A percentile compares a stretch with the other conserved stretches of the same genome.
phyloP scores from a whole-genome alignment of 2,329 filamentous ascomycete species.

The Dactylellina drechsleri region DNA sequence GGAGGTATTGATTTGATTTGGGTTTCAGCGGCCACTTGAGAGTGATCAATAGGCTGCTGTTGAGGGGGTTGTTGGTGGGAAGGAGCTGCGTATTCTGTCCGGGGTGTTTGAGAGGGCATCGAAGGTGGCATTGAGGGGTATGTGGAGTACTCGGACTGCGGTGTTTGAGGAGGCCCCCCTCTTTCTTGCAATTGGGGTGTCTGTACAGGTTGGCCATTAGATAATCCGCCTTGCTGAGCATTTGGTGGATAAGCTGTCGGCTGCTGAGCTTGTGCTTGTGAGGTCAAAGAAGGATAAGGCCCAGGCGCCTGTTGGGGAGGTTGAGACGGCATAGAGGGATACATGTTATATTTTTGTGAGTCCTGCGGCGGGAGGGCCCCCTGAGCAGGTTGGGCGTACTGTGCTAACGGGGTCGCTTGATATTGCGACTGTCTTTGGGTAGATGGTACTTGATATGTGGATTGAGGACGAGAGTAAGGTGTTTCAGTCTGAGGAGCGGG shows the following conservation, averaged over 20 bases:
- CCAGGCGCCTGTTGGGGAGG: conserved; percentile 61
- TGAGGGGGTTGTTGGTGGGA: conserved; percentile 56
- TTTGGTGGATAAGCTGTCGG: conserved; percentile 58
- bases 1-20: conserved; percentile 47
- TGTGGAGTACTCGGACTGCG: conserved; percentile 56
- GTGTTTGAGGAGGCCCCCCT: conserved; percentile 30
- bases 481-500: conserved; percentile 62
- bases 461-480: conserved; percentile 60
- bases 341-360: conserved; percentile 60
- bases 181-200: conserved; percentile 56
- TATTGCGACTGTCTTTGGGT: conserved; percentile 60
- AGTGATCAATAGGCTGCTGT: conserved; percentile 27
- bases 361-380: conserved; percentile 61
- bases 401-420: conserved; percentile 63
- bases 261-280: conserved; percentile 58
- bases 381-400: conserved; percentile 66
- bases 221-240: conserved; percentile 58
- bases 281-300: conserved; percentile 59
- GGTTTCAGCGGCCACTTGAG: conserved; percentile 56
- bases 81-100: conserved; percentile 53
- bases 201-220: conserved; percentile 56
- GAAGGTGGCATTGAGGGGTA: conserved; percentile 58
- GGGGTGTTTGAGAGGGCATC: conserved; percentile 39
- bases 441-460: conserved; percentile 59
- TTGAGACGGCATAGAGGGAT: conserved; percentile 61